Evolutionary conservation across 169 alveolate species (phyloP).

Genomic region (Neospora caninum): DNA sequence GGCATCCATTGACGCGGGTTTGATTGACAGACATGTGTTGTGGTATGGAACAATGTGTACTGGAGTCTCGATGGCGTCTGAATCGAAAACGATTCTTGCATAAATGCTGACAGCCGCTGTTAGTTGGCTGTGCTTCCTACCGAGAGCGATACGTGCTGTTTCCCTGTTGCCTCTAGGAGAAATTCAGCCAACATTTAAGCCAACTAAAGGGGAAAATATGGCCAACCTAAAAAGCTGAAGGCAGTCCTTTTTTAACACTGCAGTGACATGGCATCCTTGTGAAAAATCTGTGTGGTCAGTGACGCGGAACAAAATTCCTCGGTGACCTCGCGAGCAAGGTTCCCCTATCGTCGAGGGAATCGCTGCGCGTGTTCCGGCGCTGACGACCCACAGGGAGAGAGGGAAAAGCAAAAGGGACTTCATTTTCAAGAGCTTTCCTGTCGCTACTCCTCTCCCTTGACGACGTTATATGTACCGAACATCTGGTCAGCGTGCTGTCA

Average conservation of each 20-base stretch:
- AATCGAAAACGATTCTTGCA: too few relatives aligned
- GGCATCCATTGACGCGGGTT: constrained; percentile 49
- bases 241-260: constrained; percentile 41
- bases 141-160: constrained; percentile 38
- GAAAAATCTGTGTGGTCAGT: constrained; percentile 21
- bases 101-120: background rate
- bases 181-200: background rate
- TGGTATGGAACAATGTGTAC: constrained; percentile 60
- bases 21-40: constrained; percentile 42
- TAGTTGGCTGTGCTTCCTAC: background rate
- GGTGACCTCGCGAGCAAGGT: constrained; percentile 53
- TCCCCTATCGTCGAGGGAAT: background rate
- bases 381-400: background rate
- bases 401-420: background rate
- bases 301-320: constrained; percentile 54
- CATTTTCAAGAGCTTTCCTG: background rate
- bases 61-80: constrained; percentile 68
- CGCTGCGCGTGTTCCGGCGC: background rate
- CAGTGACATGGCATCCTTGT: constrained; percentile 60
- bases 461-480: too few relatives aligned
- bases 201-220: background rate
- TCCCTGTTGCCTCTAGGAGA: constrained; percentile 55
- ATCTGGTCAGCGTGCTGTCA: too few relatives aligned
- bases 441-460: background rate
- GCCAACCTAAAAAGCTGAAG: constrained; percentile 50